A percentile compares a stretch with the other conserved stretches of the same genome.
Conservation (phyloP, 768 basidiomycete genomes). For the Neoboletus magnificus region DNA sequence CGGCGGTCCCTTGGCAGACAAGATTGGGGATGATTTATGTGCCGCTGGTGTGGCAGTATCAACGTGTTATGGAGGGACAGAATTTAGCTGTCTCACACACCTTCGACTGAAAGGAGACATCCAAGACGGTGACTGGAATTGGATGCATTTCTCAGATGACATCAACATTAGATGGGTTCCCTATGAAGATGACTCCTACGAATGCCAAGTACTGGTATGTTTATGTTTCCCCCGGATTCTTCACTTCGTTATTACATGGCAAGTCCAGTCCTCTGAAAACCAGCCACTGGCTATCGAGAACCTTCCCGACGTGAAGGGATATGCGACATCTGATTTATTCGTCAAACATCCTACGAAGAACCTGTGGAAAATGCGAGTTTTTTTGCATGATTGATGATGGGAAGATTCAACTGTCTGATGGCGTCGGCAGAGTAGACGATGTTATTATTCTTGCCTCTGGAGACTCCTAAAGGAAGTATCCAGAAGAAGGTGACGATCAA, state of each 20-base stretch:
- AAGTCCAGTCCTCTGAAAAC: conserved; percentile 1
- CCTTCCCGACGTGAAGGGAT: conserved; percentile 30
- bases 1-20: conserved; percentile 15
- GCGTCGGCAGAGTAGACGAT: conserved; percentile 38
- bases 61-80: conserved; percentile 19
- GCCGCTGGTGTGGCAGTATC: conserved; percentile 16
- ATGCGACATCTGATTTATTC: conserved; percentile 44
- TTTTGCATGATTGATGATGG: not conserved
- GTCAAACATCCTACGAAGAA: conserved; percentile 41
- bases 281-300: conserved; percentile 26
- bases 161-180: conserved; percentile 31
- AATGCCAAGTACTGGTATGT: conserved; percentile 36
- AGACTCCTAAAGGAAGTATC: conserved; percentile 31
- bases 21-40: conserved; percentile 13
- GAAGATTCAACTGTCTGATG: conserved; percentile 6
- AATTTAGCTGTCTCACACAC: conserved; percentile 10
- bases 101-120: conserved; percentile 1
- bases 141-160: conserved; percentile 5
- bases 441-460: conserved; percentile 31
- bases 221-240: not conserved
- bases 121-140: conserved; percentile 18
- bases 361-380: conserved; percentile 41
- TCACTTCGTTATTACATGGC: not conserved
- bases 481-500: conserved; percentile 16
- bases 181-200: conserved; percentile 31